These are phyloP conservation scores for Calonectria fujianensis DNA, from an alignment of 2,329 filamentous ascomycete genomes.

Conservation along the genomic window DNA sequence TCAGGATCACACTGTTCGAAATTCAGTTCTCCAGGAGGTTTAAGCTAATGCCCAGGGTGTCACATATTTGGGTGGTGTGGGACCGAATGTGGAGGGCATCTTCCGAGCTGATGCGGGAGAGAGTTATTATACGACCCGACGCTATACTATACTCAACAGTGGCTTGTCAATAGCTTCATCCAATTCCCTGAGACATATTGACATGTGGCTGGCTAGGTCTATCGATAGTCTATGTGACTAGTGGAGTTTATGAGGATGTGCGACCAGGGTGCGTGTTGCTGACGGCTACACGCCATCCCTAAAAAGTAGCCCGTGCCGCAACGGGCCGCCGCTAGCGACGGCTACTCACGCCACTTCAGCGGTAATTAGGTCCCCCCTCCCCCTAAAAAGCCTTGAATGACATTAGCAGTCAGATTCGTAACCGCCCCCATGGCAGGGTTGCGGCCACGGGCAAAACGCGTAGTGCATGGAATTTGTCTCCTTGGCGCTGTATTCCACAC, in stretches of 20 bases:
- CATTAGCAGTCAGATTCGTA: not conserved
- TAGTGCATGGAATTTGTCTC: not conserved
- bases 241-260: not conserved
- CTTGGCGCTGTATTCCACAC: no score
- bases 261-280: not conserved
- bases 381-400: not conserved
- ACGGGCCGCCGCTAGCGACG: not conserved
- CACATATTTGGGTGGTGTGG: not conserved
- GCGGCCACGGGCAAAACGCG: not conserved
- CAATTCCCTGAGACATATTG: not conserved
- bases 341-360: not conserved
- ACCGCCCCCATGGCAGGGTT: not conserved
- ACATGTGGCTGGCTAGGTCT: not conserved
- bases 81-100: not conserved
- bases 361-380: not conserved
- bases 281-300: not conserved
- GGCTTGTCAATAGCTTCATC: not conserved
- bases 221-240: not conserved
- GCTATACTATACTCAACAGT: not conserved
- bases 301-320: not conserved
- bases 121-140: not conserved
- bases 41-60: not conserved
- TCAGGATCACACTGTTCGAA: not conserved
- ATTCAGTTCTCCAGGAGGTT: not conserved
- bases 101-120: not conserved